phyloP scores from a whole-genome alignment of 805 yeast species.

The Candida insectalens region DNA sequence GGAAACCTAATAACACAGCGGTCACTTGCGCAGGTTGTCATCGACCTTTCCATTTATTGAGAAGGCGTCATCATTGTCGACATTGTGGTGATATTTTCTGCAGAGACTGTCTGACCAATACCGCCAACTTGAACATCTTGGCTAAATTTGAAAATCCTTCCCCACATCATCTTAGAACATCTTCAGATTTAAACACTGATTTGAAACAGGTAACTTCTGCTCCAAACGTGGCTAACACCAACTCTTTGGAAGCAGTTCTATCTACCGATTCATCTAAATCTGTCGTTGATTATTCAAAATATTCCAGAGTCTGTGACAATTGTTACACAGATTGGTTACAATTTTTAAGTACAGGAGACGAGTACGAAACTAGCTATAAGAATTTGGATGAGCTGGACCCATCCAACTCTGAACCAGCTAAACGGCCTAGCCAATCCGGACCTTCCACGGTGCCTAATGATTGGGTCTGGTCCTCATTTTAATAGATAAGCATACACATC shows the following conservation, averaged over 20 bases:
- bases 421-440: slow-evolving; percentile 14
- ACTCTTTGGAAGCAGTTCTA: slow-evolving; percentile 4
- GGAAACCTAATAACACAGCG: slow-evolving; percentile 37
- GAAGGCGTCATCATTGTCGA: slow-evolving; percentile 39
- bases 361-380: slow-evolving; percentile 15
- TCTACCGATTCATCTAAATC: slow-evolving; percentile 4
- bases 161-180: background rate
- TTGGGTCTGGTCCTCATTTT: slow-evolving; percentile 48
- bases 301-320: slow-evolving; percentile 19
- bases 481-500: slow-evolving; percentile 2
- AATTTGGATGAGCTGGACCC: slow-evolving; percentile 2
- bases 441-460: slow-evolving; percentile 26
- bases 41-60: slow-evolving; percentile 17
- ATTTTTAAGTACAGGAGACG: slow-evolving; percentile 16
- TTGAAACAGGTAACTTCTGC: background rate
- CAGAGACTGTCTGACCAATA: slow-evolving; percentile 19
- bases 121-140: slow-evolving; percentile 23
- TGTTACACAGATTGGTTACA: slow-evolving; percentile 18
- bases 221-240: background rate
- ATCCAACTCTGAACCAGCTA: background rate
- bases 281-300: slow-evolving; percentile 13
- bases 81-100: slow-evolving; percentile 43
- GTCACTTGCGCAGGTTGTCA: slow-evolving; percentile 27
- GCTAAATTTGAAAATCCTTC: slow-evolving; percentile 26
- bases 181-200: background rate